Evolutionary conservation across 2,329 filamentous ascomycete species (phyloP).

Genomic region (Pezicula carpinea): DNA sequence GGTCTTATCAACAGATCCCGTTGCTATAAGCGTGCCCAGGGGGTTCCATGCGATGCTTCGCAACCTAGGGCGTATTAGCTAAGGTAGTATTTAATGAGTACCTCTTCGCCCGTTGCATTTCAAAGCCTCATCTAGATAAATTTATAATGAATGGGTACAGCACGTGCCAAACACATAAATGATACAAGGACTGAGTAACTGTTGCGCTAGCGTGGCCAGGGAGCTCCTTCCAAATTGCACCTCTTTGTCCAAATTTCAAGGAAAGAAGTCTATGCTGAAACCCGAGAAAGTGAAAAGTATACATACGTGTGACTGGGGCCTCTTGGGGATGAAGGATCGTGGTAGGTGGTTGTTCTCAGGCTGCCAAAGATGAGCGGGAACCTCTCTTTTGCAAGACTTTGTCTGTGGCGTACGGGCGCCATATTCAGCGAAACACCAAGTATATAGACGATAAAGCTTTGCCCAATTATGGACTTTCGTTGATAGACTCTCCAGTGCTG

Average conservation of each 20-base stretch:
- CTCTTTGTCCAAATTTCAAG: too few relatives aligned
- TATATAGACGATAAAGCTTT: not conserved
- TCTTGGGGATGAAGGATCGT: constrained; percentile 50
- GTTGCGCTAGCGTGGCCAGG: too few relatives aligned
- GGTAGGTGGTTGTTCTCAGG: constrained; percentile 68
- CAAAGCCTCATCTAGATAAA: too few relatives aligned
- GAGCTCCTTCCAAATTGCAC: too few relatives aligned
- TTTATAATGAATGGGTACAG: too few relatives aligned
- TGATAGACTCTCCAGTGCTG: not conserved
- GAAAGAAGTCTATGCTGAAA: too few relatives aligned
- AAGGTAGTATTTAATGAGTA: too few relatives aligned
- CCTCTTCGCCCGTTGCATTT: too few relatives aligned
- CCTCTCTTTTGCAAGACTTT: constrained; percentile 62
- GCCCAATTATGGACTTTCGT: not conserved
- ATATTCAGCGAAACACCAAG: constrained; percentile 4
- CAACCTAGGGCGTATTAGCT: constrained; percentile 45
- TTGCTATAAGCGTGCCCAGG: constrained; percentile 76
- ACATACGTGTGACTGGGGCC: constrained; percentile 54
- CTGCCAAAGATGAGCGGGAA: constrained; percentile 63
- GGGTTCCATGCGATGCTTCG: constrained; percentile 88
- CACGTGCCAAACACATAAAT: too few relatives aligned
- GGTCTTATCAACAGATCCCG: constrained; percentile 66
- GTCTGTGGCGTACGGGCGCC: constrained; percentile 35
- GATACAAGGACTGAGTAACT: too few relatives aligned
- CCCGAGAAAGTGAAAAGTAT: not conserved